Base-by-base conservation (phyloP, 176 grass and related monocot genomes). In the Aegilops sharonensis region DNA sequence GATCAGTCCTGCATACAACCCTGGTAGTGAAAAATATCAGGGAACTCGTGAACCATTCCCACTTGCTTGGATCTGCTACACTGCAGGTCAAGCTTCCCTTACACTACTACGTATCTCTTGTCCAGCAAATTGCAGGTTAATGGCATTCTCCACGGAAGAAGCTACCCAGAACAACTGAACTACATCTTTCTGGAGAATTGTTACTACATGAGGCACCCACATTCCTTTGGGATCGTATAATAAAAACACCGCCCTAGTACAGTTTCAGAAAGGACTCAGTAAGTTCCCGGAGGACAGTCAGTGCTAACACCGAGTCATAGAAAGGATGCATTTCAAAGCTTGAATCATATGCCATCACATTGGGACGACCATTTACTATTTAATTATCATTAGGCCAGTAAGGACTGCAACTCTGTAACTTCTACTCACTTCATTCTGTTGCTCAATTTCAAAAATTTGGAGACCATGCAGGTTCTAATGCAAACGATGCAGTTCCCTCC, bases 401-500 rank as follows among this genome's bases (percentile, higher is more conserved):
- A 73, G 39, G n/a, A 47, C 21, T 43, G 21, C 17, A 74, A 74
- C 6, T 74, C 24, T 17, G n/a, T 27, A 43, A 72, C 21, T 74
- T 43, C 15, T 68, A 43, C 40, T 25, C 40, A 73, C 20, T 27
- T 47, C 6, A 8, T 4, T 27, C 45, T 76, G 8, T 8, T 76
- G 6, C 17, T 54, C 7, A 76, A 52, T 76, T 77, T 9, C 31
- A 54, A 32, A 77, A 56, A 77, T 77, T 27, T 32, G 15, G 15
- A 52, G 43, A 54, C 15, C 25, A 52, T 30, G 72, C 27, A 11
- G 30, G 8, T 42, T 14, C 72, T 2, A 29, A 34, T 35, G n/a
- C 2, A 40, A 34, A 25, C 8, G 11, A 43, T 52, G 85, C 71
- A 78, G 82, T 78, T 85, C 90, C 86, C 90, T 88, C 90, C 90